Base-by-base conservation (phyloP, 2,329 filamentous ascomycete species). In the Clonostachys chloroleuca region DNA sequence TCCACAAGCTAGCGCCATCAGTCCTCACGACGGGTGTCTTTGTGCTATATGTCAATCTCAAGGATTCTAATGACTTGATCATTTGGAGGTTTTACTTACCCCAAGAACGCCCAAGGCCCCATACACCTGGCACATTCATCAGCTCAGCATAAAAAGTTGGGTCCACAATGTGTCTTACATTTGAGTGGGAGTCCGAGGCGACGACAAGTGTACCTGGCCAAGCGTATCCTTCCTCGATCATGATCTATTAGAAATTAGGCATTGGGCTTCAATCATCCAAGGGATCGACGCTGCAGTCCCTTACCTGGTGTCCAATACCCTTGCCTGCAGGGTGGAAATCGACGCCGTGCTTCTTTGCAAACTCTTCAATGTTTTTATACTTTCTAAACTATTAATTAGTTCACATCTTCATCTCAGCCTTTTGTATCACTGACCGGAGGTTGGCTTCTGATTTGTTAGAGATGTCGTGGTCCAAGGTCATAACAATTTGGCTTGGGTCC, bases 201-300 rank as follows among this genome's bases (percentile, higher is more conserved):
- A 96, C 91, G 0, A 80, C 81, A 44, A 96, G 65, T 0, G 89
- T 95, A 2, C 89, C 87, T 0, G 92, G 92, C 90, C 90, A 97
- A 2, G 70, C 58, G 73, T 86, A 73, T 89, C 89, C 59, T 39
- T 64, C 56, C 63, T 96, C 91, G 0, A 95, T 81, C 87, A 94
- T 91, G 55, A 92, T 85, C 65, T 30, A 10, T 30, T 4, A 10
- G 4, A 10, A 30, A 30, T 30, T 30, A 30, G 24, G 24, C 9
- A 10, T 30, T 30, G 24, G 24, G 9, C 4, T 30, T 30, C 24
- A 30, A 10, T 10, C 24, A 30, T 10, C 4, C 6, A 30, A 30
- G 24, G 10, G 1, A 30, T 3, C 24, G 24, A 2, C 24, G 24
- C 5, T 24, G 24, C 24, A 7, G 24, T 24, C 24, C 24, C 24